Evolutionary conservation across 192 early-diverging fungal species (phyloP), one percentile per base, ranked within the genome.

Genomic region (Jimgerdemannia flammicorona): DNA sequence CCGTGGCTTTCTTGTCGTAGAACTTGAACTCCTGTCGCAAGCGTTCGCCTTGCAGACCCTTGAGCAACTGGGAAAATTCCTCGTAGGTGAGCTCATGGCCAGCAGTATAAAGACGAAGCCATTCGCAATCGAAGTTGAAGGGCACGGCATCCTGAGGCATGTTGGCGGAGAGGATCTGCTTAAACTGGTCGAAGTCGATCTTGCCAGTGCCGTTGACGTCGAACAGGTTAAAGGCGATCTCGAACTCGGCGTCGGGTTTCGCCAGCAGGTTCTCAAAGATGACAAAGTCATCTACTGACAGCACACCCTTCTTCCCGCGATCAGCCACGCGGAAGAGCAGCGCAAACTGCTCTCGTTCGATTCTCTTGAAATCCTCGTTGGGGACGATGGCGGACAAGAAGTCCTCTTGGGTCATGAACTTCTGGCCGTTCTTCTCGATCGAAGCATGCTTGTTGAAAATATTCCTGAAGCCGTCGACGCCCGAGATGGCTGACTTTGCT

Each of bases 171-270:
- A 93, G 74, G 43, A 92, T 88, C 9, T 87, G 78, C 74, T 89
- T 88, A 85, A 93, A 90, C 78, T 92, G 90, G 8, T 90, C 87
- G 70, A 90, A 78, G 44, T 90, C 89, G 72, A 92, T 86, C 70
- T 84, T 86, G 64, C 90, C 88, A 11, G 86, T 84, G 41, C 86
- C 86, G 64, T 84, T 73, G 40, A 82, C 78, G 70, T 91, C 92
- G 78, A 93, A 89, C 9, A 92, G 77, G 39, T 87, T 81, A 79
- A 91, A 92, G 14, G 90, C 89, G 66, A 93, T 85, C 78, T 93
- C 89, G 71, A 90, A 93, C 70, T 91, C 92, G 8, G 91, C 91
- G 80, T 92, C 90, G 40, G 92, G 90, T 59, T 87, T 85, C 29
- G 84, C 75, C 39, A 93, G 75, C 17, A 91, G 66, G 74, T 85